phyloP scores from a whole-genome alignment of 352 stramenopile species.

The Pythium insidiosum region DNA sequence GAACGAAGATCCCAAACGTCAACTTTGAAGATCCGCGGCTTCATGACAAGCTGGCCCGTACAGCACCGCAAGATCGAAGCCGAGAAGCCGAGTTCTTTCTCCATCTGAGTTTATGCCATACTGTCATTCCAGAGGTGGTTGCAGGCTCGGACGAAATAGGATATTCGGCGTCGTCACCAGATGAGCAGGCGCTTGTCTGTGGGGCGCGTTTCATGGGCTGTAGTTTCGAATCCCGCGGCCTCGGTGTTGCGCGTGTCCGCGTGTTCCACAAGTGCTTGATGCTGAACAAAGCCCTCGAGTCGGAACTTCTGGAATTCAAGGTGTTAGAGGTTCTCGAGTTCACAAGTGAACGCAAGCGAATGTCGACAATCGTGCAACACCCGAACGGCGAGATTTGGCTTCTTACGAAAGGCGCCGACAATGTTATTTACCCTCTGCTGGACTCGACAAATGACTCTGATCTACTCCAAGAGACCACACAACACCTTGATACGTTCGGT shows the following conservation, averaged over 20 bases:
- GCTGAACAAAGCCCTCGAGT: too few species aligned
- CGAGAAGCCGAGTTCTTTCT: slow-evolving; percentile 82
- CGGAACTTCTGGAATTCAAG: slow-evolving; percentile 51
- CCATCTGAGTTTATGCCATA: slow-evolving; percentile 88
- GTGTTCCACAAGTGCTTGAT: too few species aligned
- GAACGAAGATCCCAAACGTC: too few species aligned
- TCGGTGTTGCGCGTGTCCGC: too few species aligned
- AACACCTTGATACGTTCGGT: slow-evolving; percentile 71
- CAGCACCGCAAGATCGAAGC: too few species aligned
- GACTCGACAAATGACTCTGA: slow-evolving; percentile 23
- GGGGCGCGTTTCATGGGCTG: slow-evolving; percentile 74
- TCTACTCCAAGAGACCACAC: slow-evolving; percentile 31
- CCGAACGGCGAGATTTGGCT: slow-evolving; percentile 51
- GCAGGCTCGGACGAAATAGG: slow-evolving; percentile 20
- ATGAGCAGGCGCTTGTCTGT: slow-evolving; percentile 73
- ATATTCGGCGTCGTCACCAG: slow-evolving; percentile 86
- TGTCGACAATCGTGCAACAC: slow-evolving; percentile 68
- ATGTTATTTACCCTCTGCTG: slow-evolving; percentile 72
- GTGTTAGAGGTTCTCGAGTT: slow-evolving; percentile 92
- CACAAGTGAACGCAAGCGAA: slow-evolving; percentile 80
- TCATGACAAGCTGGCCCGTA: too few species aligned
- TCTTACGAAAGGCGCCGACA: slow-evolving; percentile 76
- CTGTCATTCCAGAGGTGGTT: slow-evolving; percentile 93
- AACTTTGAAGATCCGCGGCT: too few species aligned
- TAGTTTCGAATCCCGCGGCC: too few species aligned